Evolutionary conservation across 176 grass and related monocot species (phyloP).

Genomic region (Alopecurus myosuroides): DNA sequence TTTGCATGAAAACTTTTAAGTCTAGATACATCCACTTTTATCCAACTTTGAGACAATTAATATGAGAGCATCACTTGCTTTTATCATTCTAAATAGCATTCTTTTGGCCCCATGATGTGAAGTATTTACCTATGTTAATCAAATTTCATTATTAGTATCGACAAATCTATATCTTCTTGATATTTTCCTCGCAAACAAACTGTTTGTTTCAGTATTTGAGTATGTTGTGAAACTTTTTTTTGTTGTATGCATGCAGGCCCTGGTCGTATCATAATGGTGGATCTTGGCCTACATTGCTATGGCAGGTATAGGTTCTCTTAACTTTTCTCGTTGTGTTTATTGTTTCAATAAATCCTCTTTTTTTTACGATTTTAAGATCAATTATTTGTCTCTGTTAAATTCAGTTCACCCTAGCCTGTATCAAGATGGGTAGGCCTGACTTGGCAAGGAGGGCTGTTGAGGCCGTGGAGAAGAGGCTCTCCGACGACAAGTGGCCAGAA

Average conservation of each 20-base stretch:
- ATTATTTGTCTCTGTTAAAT: conserved; percentile 25
- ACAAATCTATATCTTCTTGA: neutral
- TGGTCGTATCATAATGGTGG: conserved; percentile 98
- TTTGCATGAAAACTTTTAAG: neutral
- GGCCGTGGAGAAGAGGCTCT: conserved; percentile 75
- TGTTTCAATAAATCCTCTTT: neutral
- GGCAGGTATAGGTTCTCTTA: conserved; percentile 58
- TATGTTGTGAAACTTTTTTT: neutral
- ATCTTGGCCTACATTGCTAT: conserved; percentile 91
- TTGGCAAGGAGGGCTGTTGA: conserved; percentile 73
- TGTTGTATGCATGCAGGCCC: conserved; percentile 53
- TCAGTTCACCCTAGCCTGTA: conserved; percentile 94
- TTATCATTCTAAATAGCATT: conserved; percentile 2
- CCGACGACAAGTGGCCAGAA: conserved; percentile 88
- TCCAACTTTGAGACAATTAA: too few relatives aligned
- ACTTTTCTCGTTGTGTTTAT: neutral
- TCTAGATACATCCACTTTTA: too few relatives aligned
- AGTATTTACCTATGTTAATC: neutral
- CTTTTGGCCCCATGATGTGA: conserved; percentile 5
- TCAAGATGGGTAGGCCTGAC: conserved; percentile 91
- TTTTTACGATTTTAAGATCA: neutral
- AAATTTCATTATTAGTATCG: neutral
- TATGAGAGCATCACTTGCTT: conserved; percentile 9
- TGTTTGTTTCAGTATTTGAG: neutral
- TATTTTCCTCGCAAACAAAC: neutral